Base-by-base conservation (phyloP, 2,329 filamentous ascomycete species). In the Fusarium zealandicum region DNA sequence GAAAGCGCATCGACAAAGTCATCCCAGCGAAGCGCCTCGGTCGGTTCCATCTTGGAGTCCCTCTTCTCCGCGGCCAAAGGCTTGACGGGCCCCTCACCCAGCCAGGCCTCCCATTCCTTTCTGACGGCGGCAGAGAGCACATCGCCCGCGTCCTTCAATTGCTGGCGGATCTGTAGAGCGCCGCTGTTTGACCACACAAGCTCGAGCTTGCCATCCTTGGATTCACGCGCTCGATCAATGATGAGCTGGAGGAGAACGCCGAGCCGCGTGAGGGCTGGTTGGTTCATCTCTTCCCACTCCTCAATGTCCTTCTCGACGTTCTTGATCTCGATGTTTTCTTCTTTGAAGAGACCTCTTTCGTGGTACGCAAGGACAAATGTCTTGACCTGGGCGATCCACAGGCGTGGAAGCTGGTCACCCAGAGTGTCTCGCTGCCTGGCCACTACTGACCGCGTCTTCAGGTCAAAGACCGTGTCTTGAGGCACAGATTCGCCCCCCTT, bases 301-400 rank as follows among this genome's bases (percentile, higher is more conserved):
- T 59, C 42, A 16, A 78, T 57, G 3, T 72, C 54, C 0, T 64
- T 54, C 1, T 58, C 51, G 2, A 76, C 64, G 31, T 76, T 64
- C 14, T 60, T 59, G 27, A 78, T 59, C 22, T 68, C 54, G 2
- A 74, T 72, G 8, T 79, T 70, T 0, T 65, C 47, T 6, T 53
- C 32, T 7, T 5, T 37, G 48, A 80, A 79, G 1, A 59, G 6
- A 1, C 76, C 75, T 1, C 36, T 43, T 5, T 63, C 48, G 41
- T 80, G 78, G 52, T 73, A 76, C 1, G 75, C 78, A 2, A 79
- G 60, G 22, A 80, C 63, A 32, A 80, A 73, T 7, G 71, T 73
- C 1, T 71, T 64, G 5, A 75, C 69, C 48, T 76, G 77, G 1
- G 70, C 51, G 1, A 75, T 51, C 77, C 78, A 80, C 8, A 80